Evolutionary conservation across 768 basidiomycete species (phyloP), one percentile per base, ranked within the genome.

Genomic region (Calocybe cyanea): DNA sequence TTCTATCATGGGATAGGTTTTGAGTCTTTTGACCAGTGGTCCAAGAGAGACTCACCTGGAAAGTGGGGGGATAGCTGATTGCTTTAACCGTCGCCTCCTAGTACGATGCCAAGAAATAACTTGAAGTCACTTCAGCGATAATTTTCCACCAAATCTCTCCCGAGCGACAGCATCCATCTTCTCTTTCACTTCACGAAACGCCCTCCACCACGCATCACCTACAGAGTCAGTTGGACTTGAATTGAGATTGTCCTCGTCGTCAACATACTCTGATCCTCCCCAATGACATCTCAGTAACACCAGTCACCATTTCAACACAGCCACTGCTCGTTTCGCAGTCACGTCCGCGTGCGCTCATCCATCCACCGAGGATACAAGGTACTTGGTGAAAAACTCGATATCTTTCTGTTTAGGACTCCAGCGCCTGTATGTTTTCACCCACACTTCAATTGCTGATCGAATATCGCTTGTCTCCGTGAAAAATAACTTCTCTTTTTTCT

Each of bases 231-330:
- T 50, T 44, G 65, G 64, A 45, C 66, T 62, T 50, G 51, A 24
- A 20, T 52, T 52, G 49, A 61, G 60, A 57, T 56, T 50, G 38
- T 62, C 63, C 33, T 68, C 63, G 18, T 62, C 63, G 33, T 69
- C 71, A 24, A 65, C 61, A 45, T 64, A 54, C 62, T 87, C 84
- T 44, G 76, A 76, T 3, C 68, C 63, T 9, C 71, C 76, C 76
- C 85, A 92, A 56, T 77, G 63, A 49, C 82, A 67, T 54, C 83
- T 68, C 54, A 91, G 61, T 20, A 93, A 59, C 24, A 85, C 72
- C 51, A 81, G 63, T 92, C 91, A 93, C 87, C 86, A 94, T 56
- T 77, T 83, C 72, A 90, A 70, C 14, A 89, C 77, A 19, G 77
- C 77, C 10, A 87, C 63, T 42, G 81, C 85, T 49, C 77, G 77